These are phyloP conservation scores for Epichloe uncinata DNA, from an alignment of 2,329 filamentous ascomycete species.

Conservation along the genomic window DNA sequence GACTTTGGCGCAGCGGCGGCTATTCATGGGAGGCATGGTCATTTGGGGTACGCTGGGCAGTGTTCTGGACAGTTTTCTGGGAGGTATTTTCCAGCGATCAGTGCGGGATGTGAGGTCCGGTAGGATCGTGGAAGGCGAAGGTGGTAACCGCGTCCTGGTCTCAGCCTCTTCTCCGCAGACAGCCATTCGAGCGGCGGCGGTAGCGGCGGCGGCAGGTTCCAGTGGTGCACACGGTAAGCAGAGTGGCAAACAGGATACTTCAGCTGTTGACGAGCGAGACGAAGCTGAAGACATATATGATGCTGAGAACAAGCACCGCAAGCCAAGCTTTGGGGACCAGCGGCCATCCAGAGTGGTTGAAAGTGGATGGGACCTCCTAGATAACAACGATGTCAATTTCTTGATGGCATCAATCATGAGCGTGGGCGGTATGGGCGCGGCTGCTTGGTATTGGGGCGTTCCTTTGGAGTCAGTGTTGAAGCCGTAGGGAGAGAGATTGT, in stretches of 20 bases:
- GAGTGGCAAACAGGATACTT: conserved; percentile 21
- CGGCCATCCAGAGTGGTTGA: conserved; percentile 51
- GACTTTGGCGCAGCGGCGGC: conserved; percentile 30
- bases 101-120: conserved; percentile 74
- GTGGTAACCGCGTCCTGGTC: conserved; percentile 48
- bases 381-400: conserved; percentile 94
- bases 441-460: conserved; percentile 46
- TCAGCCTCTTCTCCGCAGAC: conserved; percentile 14
- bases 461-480: conserved; percentile 26
- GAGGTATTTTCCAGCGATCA: conserved; percentile 71
- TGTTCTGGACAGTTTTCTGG: conserved; percentile 75
- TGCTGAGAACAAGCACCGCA: conserved; percentile 33
- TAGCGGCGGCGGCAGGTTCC: background rate
- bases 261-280: conserved; percentile 22
- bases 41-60: conserved; percentile 68
- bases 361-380: conserved; percentile 59
- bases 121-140: conserved; percentile 79
- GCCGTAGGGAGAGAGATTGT: background rate
- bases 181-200: background rate
- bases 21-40: conserved; percentile 45
- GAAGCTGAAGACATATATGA: conserved; percentile 33
- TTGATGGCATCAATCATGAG: conserved; percentile 80
- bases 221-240: conserved; percentile 27
- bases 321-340: conserved; percentile 38
- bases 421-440: conserved; percentile 57